Percentiles rank a stretch among this genome's conserved stretches.
phyloP scores from a whole-genome alignment of 805 yeast genomes.

The Candida cerambycidarum region DNA sequence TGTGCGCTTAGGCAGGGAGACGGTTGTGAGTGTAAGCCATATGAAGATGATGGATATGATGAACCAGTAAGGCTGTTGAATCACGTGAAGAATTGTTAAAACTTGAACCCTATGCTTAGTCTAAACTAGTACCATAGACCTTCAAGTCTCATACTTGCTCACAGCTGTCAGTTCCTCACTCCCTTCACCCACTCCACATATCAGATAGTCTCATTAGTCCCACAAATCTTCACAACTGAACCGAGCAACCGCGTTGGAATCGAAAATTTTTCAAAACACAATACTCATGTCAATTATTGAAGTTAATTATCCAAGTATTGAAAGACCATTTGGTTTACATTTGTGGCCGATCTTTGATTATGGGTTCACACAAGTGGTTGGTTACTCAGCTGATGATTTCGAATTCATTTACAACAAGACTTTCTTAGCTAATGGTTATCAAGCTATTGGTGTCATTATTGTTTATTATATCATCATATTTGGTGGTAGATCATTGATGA shows the following conservation, averaged over 20 bases:
- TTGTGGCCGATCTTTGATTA: conserved; percentile 68
- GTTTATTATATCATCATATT: conserved; percentile 42
- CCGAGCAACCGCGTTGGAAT: conserved; percentile 4
- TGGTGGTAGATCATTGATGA: conserved; percentile 74
- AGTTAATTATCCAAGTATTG: conserved; percentile 31
- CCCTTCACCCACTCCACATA: too few relatives aligned
- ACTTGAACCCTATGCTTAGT: too few relatives aligned
- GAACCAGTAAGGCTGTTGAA: too few relatives aligned
- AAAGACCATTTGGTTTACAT: conserved; percentile 55
- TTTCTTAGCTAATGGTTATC: conserved; percentile 63
- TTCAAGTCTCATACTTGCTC: too few relatives aligned
- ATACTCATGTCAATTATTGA: conserved; percentile 4
- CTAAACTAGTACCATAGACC: too few relatives aligned
- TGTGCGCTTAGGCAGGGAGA: too few relatives aligned
- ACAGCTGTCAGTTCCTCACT: too few relatives aligned
- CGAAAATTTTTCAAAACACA: conserved; percentile 4
- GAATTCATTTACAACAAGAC: conserved; percentile 64
- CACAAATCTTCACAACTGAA: neutral
- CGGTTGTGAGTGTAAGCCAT: too few relatives aligned
- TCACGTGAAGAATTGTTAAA: too few relatives aligned
- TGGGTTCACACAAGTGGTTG: conserved; percentile 44
- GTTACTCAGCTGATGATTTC: conserved; percentile 66
- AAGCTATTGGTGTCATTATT: conserved; percentile 46
- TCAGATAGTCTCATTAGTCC: too few relatives aligned
- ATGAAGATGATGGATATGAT: too few relatives aligned